A percentile compares a stretch with the other conserved stretches of the same genome.
Evolutionary conservation across 2,329 filamentous ascomycete genomes (phyloP).

Genomic region (Aspergillus ibericus): DNA sequence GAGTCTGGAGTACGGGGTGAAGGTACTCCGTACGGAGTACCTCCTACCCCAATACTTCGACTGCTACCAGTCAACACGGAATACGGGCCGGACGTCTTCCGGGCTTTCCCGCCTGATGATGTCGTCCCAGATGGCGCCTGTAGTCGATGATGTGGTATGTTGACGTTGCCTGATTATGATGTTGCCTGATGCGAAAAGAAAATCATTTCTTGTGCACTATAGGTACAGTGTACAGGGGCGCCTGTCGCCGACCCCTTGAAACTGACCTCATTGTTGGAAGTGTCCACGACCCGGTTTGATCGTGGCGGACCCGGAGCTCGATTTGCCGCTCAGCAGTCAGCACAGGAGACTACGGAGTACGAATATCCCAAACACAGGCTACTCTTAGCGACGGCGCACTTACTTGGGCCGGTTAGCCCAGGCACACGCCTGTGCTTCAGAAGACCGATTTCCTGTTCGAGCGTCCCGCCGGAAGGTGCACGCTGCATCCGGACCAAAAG

Average conservation of each 20-base stretch:
- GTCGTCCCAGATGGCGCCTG: not conserved
- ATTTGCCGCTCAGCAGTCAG: not conserved
- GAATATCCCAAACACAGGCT: not conserved
- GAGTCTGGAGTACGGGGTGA: not conserved
- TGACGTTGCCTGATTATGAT: not conserved
- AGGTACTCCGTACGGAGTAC: not conserved
- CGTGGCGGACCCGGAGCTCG: not conserved
- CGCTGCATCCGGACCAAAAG: conserved; percentile 16
- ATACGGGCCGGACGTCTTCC: not conserved
- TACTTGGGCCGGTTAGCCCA: conserved; percentile 10
- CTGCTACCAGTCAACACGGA: not conserved
- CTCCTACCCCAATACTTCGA: too few species aligned
- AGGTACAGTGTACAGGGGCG: not conserved
- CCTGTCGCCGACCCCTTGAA: not conserved
- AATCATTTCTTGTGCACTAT: not conserved
- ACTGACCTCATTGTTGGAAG: not conserved
- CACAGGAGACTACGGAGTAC: not conserved
- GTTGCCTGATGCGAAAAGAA: not conserved
- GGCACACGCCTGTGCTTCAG: conserved; percentile 9
- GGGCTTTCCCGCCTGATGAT: not conserved
- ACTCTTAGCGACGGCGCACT: conserved; percentile 1
- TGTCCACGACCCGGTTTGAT: not conserved
- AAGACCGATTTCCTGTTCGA: conserved; percentile 5
- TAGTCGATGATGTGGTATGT: not conserved
- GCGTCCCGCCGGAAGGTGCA: conserved; percentile 6